Evolutionary conservation across 495 filamentous ascomycete species (phyloP).

Genomic region (Aspergillus saccharolyticus): DNA sequence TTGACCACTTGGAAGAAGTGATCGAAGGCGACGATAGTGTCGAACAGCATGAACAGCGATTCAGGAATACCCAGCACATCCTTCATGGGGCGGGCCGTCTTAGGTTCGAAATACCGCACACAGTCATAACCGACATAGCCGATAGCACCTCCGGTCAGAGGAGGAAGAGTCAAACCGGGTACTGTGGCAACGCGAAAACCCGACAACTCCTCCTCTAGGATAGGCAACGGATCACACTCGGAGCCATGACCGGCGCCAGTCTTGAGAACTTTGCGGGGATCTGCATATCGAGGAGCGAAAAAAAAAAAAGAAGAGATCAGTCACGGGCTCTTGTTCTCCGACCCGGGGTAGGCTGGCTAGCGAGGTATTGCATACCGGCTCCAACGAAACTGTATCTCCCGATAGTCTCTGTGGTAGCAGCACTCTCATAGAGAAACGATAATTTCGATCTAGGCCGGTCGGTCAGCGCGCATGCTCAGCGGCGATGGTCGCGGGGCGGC

Average conservation of each 20-base stretch:
- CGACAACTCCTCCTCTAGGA: constrained; percentile 72
- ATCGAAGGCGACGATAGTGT: constrained; percentile 92
- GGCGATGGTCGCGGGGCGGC: neutral
- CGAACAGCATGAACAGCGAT: constrained; percentile 94
- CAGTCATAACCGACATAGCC: constrained; percentile 98
- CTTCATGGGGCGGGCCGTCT: constrained; percentile 78
- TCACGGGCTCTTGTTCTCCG: neutral
- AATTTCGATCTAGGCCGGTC: constrained; percentile 35
- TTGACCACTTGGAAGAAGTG: constrained; percentile 90
- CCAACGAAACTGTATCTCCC: constrained; percentile 94
- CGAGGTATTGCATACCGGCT: constrained; percentile 50
- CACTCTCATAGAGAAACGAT: constrained; percentile 88
- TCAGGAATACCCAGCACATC: constrained; percentile 86
- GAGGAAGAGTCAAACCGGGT: constrained; percentile 74
- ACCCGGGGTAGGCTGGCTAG: neutral
- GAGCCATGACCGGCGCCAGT: constrained; percentile 84
- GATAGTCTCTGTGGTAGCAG: constrained; percentile 82
- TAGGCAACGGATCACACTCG: constrained; percentile 73
- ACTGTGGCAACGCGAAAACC: constrained; percentile 72
- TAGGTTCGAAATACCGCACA: constrained; percentile 94
- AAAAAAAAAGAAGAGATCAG: neutral
- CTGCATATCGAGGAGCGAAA: constrained; percentile 30
- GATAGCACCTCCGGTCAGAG: constrained; percentile 84
- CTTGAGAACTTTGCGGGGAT: constrained; percentile 78
- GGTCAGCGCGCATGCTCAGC: constrained; percentile 4